These are phyloP conservation scores for Eutrema japonicum DNA, from an alignment of 345 rosid species.

Conservation along the genomic window DNA sequence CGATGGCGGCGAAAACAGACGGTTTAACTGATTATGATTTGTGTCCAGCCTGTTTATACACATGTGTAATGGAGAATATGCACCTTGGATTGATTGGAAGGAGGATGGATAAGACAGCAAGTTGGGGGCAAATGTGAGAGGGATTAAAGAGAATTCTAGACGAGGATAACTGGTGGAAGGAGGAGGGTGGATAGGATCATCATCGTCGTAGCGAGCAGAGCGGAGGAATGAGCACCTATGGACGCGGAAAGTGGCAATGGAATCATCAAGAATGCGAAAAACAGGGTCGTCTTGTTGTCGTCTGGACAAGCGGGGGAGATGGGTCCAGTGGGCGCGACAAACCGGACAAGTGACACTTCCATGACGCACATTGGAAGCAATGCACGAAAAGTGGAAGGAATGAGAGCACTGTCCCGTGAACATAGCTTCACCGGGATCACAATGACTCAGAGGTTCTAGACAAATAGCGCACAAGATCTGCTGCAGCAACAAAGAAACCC, in stretches of 20 bases:
- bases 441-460: constrained; percentile 68
- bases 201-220: constrained; percentile 80
- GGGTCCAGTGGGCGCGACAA: constrained; percentile 93
- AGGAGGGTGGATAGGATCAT: constrained; percentile 73
- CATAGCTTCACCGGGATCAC: constrained; percentile 57
- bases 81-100: constrained; percentile 34
- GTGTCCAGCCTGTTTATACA: not conserved
- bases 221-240: constrained; percentile 76
- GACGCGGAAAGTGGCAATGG: constrained; percentile 55
- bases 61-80: constrained; percentile 45
- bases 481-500: constrained; percentile 13
- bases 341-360: constrained; percentile 89
- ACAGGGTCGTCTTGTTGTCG: constrained; percentile 55
- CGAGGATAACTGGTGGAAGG: constrained; percentile 54
- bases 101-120: constrained; percentile 44
- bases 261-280: constrained; percentile 72
- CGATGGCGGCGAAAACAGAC: constrained; percentile 44
- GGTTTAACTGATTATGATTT: constrained; percentile 28
- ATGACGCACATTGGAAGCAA: constrained; percentile 85
- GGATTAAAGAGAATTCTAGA: constrained; percentile 58
- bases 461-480: constrained; percentile 86
- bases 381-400: constrained; percentile 79
- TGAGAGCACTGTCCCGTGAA: constrained; percentile 94
- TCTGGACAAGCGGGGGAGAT: constrained; percentile 70
- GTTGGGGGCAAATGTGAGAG: constrained; percentile 47